Base-by-base conservation (phyloP, 192 early-diverging fungal species). In the Spinellus fusiger region DNA sequence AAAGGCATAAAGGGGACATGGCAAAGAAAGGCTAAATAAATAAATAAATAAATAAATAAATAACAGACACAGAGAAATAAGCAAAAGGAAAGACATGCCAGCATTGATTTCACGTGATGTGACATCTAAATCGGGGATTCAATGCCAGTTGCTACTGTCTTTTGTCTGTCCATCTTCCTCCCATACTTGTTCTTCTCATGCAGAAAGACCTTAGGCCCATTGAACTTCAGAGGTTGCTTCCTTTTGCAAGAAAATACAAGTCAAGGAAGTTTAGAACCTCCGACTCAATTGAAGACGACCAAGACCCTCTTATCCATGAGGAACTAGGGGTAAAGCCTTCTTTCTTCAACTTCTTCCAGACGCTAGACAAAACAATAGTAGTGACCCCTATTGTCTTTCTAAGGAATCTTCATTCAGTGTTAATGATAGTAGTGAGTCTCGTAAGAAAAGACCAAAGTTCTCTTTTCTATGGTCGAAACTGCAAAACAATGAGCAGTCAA, bases 211-310 rank as follows among this genome's bases (percentile, higher is more conserved):
- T 49, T 22, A 46, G 59, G 26, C 34, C 59, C 1, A 61, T 61
- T 51, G 59, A 46, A 26, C 22, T 61, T 6, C 33, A 48, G 22
- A 61, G 34, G 34, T 23, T 61, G 15, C n/a, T 61, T 22, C 49
- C 59, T 5, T 61, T 61, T 33, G 49, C 59, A 26, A 50, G n/a
- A 5, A 15, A 23, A 13, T n/a, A 28, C 13, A 34, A 35, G 13
- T n/a, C 29, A 32, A 51, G 48, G 31, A 61, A 51, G 26, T 31
- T 23, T 26, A 10, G 59, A 25, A 51, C 49, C 0, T 61, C 59
- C 13, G 59, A 61, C 38, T 59, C 57, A 22, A 49, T 49, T n/a
- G 27, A 59, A 12, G 49, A 46, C 1, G 59, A 61, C 37, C 48
- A 61, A 27, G 34, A 37, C 9, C 59, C 59, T 61, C 37, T 61